Evolutionary conservation across 1,284 basidiomycete species (phyloP).

Genomic region (Sanghuangporus weigelae): DNA sequence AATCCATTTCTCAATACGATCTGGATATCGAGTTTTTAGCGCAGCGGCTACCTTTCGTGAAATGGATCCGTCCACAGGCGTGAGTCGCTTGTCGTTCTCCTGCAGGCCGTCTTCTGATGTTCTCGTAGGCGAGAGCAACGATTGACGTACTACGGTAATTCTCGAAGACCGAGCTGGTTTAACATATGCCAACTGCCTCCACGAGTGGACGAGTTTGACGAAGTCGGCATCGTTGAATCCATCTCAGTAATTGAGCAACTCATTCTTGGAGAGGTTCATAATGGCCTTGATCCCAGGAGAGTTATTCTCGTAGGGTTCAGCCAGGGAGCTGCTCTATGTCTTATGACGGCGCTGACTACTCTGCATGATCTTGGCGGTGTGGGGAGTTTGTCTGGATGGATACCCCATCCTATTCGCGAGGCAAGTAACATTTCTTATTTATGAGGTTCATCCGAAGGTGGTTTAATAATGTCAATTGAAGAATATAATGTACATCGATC

Average conservation of each 20-base stretch:
- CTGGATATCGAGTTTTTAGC: slow-evolving; percentile 30
- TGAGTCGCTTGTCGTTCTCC: slow-evolving; percentile 22
- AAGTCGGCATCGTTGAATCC: slow-evolving; percentile 32
- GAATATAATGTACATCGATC: slow-evolving; percentile 31
- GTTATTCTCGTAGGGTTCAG: slow-evolving; percentile 41
- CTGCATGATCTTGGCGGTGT: slow-evolving; percentile 40
- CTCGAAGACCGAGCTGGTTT: slow-evolving; percentile 40
- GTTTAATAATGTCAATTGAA: slow-evolving; percentile 2
- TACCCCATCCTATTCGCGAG: slow-evolving; percentile 32
- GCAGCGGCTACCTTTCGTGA: slow-evolving; percentile 32
- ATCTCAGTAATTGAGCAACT: slow-evolving; percentile 33
- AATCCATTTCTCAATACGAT: slow-evolving; percentile 33
- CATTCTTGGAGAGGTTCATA: slow-evolving; percentile 35
- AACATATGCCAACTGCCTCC: slow-evolving; percentile 37
- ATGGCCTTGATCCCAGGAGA: slow-evolving; percentile 31
- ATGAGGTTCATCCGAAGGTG: neutral
- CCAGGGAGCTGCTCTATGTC: slow-evolving; percentile 37
- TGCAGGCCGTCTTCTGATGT: neutral
- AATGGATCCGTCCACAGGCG: slow-evolving; percentile 43
- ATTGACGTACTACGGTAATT: slow-evolving; percentile 30
- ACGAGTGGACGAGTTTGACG: slow-evolving; percentile 33
- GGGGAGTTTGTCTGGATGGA: slow-evolving; percentile 40
- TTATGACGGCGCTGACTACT: slow-evolving; percentile 36
- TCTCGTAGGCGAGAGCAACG: slow-evolving; percentile 22
- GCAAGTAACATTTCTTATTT: slow-evolving; percentile 22